Evolutionary conservation across 169 alveolate species (phyloP).

Genomic region (Eimeria acervulina): DNA sequence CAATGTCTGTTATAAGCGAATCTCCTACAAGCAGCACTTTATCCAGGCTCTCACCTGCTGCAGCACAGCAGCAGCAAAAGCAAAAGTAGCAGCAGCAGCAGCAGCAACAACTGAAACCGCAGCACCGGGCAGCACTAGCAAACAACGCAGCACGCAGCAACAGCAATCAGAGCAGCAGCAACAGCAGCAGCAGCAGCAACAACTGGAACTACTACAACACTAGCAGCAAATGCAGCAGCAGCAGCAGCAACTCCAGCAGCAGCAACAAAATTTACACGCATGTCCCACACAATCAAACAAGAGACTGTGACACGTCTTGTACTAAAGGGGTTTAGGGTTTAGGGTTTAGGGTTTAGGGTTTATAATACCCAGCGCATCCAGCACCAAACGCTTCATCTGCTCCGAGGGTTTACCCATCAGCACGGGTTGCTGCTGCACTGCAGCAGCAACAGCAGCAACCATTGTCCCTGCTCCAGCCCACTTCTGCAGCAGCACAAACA

Average conservation of each 20-base stretch:
- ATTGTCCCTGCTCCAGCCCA: constrained; percentile 90
- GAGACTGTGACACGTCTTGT: not conserved
- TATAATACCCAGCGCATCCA: not conserved
- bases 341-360: constrained; percentile 41
- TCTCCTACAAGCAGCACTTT: constrained; percentile 85
- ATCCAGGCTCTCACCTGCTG: constrained; percentile 35
- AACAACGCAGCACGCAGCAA: not conserved
- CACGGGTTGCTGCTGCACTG: constrained; percentile 82
- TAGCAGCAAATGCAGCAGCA: too few relatives aligned
- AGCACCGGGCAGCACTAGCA: not conserved
- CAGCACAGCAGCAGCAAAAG: not conserved
- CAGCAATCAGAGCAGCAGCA: too few relatives aligned
- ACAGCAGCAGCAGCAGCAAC: not conserved
- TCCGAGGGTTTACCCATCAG: constrained; percentile 87
- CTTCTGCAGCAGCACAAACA: constrained; percentile 62
- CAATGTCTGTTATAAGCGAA: constrained; percentile 85
- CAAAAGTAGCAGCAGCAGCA: constrained; percentile 10
- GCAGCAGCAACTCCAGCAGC: too few relatives aligned
- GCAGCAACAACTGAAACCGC: not conserved
- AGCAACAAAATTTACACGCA: not conserved
- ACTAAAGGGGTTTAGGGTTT: constrained; percentile 23
- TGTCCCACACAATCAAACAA: too few relatives aligned
- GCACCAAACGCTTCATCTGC: constrained; percentile 51
- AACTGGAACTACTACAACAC: not conserved
- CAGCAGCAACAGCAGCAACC: constrained; percentile 87